Base-by-base conservation (phyloP, 169 alveolate genomes). In the Blepharisma undulans region DNA sequence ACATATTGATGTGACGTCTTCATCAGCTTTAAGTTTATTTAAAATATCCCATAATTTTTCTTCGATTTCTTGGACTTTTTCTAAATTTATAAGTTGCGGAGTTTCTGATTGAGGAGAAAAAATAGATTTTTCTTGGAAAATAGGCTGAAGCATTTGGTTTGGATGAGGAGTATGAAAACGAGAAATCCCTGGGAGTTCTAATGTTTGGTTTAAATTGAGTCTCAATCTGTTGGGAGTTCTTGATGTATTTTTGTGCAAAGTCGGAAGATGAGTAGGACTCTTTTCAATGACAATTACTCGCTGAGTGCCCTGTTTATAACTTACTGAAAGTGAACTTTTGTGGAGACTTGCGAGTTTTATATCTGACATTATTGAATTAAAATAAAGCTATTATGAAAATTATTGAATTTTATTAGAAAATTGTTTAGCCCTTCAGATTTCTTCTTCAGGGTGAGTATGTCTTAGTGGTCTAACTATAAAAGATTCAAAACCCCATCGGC, bases 401-500 rank as follows among this genome's bases (percentile, higher is more conserved):
- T 48, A 48, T 10, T 48, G 2, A 48, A 48, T 10, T 48, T 48
- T 48, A 48, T 5, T 48, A 48, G 66, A 48, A 48, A 3, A 3
- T 48, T 48, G 7, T 48, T 48, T 48, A 48, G 66, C 14, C 21
- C 66, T 48, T 48, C 66, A 48, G 66, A 48, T 48, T 18, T 48
- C 66, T 48, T 5, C 66, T 48, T 48, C 21, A 5, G 66, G 66
- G 12, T 48, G 66, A 5, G 66, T 48, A 48, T 48, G 66, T 18
- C 66, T 48, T 3, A 48, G 66, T 5, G 66, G 10, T 18, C 66
- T 48, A 0, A 48, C 66, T 48, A 48, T 48, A 48, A 74, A 74
- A 5, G 80, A 29, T 18, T 79, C 87, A n/a, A 79, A n/a, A 33
- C 87, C 87, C 87, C 87, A 79, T 27, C 87, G 36, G 66, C 61